Evolutionary conservation across 306 rosid species (phyloP), one percentile per base, ranked within the genome.

Genomic region (Fragaria nilgerrensis): DNA sequence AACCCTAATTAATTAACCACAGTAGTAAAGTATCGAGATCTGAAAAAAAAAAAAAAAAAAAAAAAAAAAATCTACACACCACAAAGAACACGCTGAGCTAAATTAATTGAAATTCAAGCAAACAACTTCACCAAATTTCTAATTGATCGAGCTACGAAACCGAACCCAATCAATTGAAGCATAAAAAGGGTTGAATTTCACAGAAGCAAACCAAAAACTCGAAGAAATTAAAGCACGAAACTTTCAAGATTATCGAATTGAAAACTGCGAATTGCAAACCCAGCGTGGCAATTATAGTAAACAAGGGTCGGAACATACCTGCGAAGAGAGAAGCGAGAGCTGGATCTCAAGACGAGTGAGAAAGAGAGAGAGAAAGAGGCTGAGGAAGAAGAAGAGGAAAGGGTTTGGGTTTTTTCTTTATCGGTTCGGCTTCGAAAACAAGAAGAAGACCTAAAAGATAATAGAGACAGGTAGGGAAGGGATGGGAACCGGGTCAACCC

Each of bases 301-400:
- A 3, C 6, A 74, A 5, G 23, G 27, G 58, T 43, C 17, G 56
- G 41, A 43, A 23, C 62, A 20, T 47, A 63, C 78, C 71, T 19
- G 71, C 19, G 17, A 62, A 75, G 23, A 62, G 43, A 41, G 44
- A 45, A 10, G 70, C 47, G 16, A 75, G 47, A 47, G n/a, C 15
- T 63, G n/a, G 78, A 75, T 75, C 78, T 61, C 69, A 27, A 73
- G 37, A 27, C 63, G 63, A 8, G 62, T 7, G 62, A 73, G n/a
- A 37, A 6, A 5, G 17, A 34, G 49, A 73, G 52, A 22, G 10
- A 22, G 53, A 23, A 27, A 59, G 69, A 27, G 68, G 13, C 4
- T 8, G 19, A 52, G 41, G 20, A 39, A 15, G 44, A 49, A 67
- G 44, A 49, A 67, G 27, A 37, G 8, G 43, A 66, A 37, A 68